A percentile compares a stretch with the other conserved stretches of the same genome.
Evolutionary conservation across 768 basidiomycete species (phyloP).

Genomic region (Mycena indigotica): DNA sequence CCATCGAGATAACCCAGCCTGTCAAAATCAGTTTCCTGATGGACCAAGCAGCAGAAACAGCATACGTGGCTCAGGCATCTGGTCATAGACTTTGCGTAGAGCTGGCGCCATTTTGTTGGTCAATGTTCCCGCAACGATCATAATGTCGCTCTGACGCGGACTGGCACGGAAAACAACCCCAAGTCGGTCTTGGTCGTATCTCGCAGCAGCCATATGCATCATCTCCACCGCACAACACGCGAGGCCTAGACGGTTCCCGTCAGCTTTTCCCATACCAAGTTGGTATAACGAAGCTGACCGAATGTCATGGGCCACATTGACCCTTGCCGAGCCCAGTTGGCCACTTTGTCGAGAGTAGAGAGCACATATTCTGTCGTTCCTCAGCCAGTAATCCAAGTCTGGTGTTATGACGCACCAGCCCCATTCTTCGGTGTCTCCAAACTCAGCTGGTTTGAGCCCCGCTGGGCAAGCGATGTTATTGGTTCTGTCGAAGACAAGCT

Average conservation of each 20-base stretch:
- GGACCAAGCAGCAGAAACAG: slow-evolving; percentile 19
- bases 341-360: slow-evolving; percentile 93
- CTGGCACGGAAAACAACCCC: slow-evolving; percentile 99
- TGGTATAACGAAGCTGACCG: slow-evolving; percentile 43
- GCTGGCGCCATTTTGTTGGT: slow-evolving; percentile 99
- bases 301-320: slow-evolving; percentile 99
- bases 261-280: slow-evolving; percentile 2
- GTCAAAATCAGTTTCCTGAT: slow-evolving; percentile 8
- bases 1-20: slow-evolving; percentile 99
- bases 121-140: slow-evolving; percentile 98
- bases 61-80: slow-evolving; percentile 96
- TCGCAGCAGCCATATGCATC: slow-evolving; percentile 99
- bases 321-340: slow-evolving; percentile 96
- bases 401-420: slow-evolving; percentile 59
- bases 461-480: slow-evolving; percentile 71
- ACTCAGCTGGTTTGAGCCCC: slow-evolving; percentile 81
- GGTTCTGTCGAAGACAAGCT: slow-evolving; percentile 55
- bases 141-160: slow-evolving; percentile 95
- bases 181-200: slow-evolving; percentile 97
- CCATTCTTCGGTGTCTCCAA: slow-evolving; percentile 88
- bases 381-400: slow-evolving; percentile 2
- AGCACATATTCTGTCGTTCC: slow-evolving; percentile 82
- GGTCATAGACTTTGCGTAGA: slow-evolving; percentile 92
- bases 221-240: slow-evolving; percentile 99
- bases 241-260: slow-evolving; percentile 58